phyloP scores from a whole-genome alignment of 2,329 filamentous ascomycete genomes.

The Didymella segeticola region DNA sequence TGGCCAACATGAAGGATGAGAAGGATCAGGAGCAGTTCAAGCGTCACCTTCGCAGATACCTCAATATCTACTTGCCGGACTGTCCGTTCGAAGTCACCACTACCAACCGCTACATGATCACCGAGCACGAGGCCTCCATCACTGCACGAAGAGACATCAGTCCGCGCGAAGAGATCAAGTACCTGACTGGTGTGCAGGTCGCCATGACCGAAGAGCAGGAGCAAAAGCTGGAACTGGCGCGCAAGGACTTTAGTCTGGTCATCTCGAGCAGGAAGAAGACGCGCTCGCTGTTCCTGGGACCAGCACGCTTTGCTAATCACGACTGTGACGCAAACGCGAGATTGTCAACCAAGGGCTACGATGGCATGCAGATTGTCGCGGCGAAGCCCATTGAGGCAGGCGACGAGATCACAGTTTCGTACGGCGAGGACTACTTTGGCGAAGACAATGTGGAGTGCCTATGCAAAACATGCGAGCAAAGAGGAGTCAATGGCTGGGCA shows the following conservation, averaged over 20 bases:
- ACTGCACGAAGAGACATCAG: constrained; percentile 80
- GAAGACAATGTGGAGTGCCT: constrained; percentile 94
- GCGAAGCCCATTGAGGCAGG: constrained; percentile 80
- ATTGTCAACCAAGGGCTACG: constrained; percentile 80
- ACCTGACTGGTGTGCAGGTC: constrained; percentile 89
- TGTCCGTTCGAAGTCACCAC: constrained; percentile 93
- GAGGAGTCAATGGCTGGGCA: constrained; percentile 82
- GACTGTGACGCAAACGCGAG: constrained; percentile 93
- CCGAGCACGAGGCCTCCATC: constrained; percentile 85
- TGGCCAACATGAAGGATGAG: constrained; percentile 70
- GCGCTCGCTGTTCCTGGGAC: constrained; percentile 90
- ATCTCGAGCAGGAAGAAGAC: constrained; percentile 91
- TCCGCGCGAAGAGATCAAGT: constrained; percentile 86
- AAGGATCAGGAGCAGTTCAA: constrained; percentile 87
- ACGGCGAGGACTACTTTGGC: constrained; percentile 95
- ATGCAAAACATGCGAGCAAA: constrained; percentile 83
- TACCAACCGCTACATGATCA: constrained; percentile 94
- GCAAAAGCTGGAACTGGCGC: constrained; percentile 74
- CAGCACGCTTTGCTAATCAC: constrained; percentile 95
- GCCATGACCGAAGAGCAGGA: constrained; percentile 93
- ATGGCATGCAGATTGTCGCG: constrained; percentile 91
- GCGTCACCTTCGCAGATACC: constrained; percentile 85
- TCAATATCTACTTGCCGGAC: constrained; percentile 90
- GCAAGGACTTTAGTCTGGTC: constrained; percentile 96
- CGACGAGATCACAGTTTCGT: constrained; percentile 96